Evolutionary conservation across 1,284 basidiomycete genomes (phyloP).

Genomic region (Irpex sp.): DNA sequence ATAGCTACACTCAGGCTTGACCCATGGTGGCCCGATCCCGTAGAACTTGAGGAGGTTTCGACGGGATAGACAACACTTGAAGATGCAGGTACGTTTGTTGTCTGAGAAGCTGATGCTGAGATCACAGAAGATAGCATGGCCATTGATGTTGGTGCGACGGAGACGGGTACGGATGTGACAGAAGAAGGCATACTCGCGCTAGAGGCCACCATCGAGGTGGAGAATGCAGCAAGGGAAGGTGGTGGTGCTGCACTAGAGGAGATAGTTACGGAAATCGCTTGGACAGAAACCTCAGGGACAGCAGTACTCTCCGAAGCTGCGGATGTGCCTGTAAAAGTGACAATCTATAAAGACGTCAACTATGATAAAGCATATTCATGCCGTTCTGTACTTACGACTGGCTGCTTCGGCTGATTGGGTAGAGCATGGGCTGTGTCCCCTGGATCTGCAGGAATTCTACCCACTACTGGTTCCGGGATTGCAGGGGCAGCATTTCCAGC

Average conservation of each 20-base stretch:
- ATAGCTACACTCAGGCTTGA: conserved; percentile 42
- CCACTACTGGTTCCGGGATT: not conserved
- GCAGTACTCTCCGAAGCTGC: not conserved
- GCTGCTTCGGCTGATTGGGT: not conserved
- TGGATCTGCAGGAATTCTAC: not conserved
- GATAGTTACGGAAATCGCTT: not conserved
- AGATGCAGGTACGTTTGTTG: not conserved
- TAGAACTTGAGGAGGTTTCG: not conserved
- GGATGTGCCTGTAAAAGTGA: not conserved
- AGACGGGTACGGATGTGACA: not conserved
- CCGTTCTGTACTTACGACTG: not conserved
- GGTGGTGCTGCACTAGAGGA: not conserved
- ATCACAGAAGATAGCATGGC: conserved; percentile 1
- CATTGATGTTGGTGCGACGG: not conserved
- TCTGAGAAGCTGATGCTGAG: not conserved
- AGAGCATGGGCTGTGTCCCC: not conserved
- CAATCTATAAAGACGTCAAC: not conserved
- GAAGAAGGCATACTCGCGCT: not conserved
- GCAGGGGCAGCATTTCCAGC: conserved; percentile 3
- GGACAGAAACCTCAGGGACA: not conserved
- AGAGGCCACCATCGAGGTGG: not conserved
- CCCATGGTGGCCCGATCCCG: conserved; percentile 18
- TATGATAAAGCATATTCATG: not conserved
- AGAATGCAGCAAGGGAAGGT: not conserved
- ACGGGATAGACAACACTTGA: not conserved